A percentile compares a stretch with the other conserved stretches of the same genome.
phyloP scores from a whole-genome alignment of 306 rosid genomes.

The Hippophae tibetana region DNA sequence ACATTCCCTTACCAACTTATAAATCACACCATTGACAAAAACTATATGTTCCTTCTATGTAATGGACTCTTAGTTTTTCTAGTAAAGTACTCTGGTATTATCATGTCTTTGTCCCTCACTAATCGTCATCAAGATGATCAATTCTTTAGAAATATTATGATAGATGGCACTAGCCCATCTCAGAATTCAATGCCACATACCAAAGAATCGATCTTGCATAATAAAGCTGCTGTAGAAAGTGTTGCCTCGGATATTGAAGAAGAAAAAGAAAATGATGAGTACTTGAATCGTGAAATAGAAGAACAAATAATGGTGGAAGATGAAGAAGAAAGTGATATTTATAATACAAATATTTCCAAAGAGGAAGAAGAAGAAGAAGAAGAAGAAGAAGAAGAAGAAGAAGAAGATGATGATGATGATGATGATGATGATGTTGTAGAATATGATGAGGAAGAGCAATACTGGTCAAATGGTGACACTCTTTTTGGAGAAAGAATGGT shows the following conservation, averaged over 20 bases:
- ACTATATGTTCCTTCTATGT: conserved; percentile 65
- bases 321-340: background rate
- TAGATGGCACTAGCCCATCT: no score
- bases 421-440: background rate
- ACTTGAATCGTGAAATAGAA: conserved; percentile 5
- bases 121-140: background rate
- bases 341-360: no score
- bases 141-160: background rate
- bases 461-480: background rate
- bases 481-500: background rate
- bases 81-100: conserved; percentile 28
- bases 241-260: conserved; percentile 10
- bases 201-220: background rate
- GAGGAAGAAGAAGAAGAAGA: background rate
- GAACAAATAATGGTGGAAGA: background rate
- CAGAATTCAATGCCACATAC: background rate
- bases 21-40: conserved; percentile 48
- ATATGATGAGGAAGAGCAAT: background rate
- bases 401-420: background rate
- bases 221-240: background rate
- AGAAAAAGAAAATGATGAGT: conserved; percentile 8
- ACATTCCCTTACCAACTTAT: conserved; percentile 38
- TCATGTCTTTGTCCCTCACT: background rate
- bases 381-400: no score
- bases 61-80: conserved; percentile 60